These are phyloP conservation scores for Heritiera fomes DNA, from an alignment of 345 rosid genomes.

Conservation along the genomic window DNA sequence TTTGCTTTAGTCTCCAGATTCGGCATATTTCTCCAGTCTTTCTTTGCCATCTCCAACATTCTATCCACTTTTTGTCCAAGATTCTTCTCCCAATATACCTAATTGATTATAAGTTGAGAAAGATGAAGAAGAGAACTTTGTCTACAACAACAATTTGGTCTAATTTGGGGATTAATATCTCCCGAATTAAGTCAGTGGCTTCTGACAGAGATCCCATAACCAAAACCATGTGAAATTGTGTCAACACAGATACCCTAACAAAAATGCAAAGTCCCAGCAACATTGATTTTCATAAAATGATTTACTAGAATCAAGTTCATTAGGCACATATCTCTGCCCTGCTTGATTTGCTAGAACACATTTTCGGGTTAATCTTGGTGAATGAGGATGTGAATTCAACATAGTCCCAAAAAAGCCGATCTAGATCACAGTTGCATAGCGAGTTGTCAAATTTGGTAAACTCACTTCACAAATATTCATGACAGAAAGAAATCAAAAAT, in stretches of 20 bases:
- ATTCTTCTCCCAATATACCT: neutral
- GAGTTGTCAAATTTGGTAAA: conserved; percentile 7
- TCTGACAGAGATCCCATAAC: no score
- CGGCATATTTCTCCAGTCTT: neutral
- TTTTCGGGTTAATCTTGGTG: neutral
- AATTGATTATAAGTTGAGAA: neutral
- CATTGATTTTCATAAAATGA: neutral
- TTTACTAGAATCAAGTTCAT: neutral
- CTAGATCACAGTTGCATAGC: neutral
- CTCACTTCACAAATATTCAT: neutral
- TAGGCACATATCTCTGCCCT: neutral
- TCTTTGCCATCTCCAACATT: neutral
- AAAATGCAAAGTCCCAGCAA: neutral
- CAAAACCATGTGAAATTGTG: neutral
- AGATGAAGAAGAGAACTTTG: neutral
- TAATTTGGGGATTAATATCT: neutral
- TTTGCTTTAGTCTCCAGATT: neutral
- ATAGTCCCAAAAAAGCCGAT: neutral
- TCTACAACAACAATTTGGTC: neutral
- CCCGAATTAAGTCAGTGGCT: neutral
- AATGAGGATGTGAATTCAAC: neutral
- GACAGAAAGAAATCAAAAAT: neutral
- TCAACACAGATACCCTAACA: neutral
- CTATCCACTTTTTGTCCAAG: neutral
- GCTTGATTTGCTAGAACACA: neutral